phyloP scores from a whole-genome alignment of 805 yeast genomes.

The Ogataea nakhonphanomensis region DNA sequence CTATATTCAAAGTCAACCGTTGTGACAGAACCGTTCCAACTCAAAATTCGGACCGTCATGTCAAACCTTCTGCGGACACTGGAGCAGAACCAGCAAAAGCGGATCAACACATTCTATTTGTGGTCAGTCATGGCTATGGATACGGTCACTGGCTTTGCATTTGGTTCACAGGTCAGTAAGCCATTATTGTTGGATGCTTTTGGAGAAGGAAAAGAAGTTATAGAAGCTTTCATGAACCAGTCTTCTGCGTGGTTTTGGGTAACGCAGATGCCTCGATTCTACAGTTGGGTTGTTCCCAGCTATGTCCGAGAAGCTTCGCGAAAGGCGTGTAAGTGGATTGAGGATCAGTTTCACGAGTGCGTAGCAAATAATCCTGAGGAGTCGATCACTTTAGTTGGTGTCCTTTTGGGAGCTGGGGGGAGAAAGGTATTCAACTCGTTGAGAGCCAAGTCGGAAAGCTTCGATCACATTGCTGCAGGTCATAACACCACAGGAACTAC shows the following conservation, averaged over 20 bases:
- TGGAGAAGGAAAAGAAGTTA: constrained; percentile 39
- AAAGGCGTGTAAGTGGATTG: constrained; percentile 45
- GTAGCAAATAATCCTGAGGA: constrained; percentile 12
- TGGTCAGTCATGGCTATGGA: constrained; percentile 74
- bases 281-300: constrained; percentile 45
- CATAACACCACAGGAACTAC: constrained; percentile 72
- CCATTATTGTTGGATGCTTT: constrained; percentile 39
- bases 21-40: constrained; percentile 31
- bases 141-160: constrained; percentile 56
- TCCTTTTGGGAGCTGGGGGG: constrained; percentile 18
- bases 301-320: constrained; percentile 37
- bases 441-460: constrained; percentile 45
- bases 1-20: constrained; percentile 44
- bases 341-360: constrained; percentile 26
- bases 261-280: constrained; percentile 53
- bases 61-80: constrained; percentile 27
- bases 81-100: constrained; percentile 17
- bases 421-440: constrained; percentile 17
- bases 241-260: constrained; percentile 67
- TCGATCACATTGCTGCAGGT: constrained; percentile 73
- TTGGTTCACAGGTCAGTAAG: constrained; percentile 49
- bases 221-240: constrained; percentile 44
- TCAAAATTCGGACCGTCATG: constrained; percentile 34
- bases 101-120: constrained; percentile 56
- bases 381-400: constrained; percentile 24